These are phyloP conservation scores for Benincasa hispida DNA, from an alignment of 306 rosid species.

Conservation along the genomic window DNA sequence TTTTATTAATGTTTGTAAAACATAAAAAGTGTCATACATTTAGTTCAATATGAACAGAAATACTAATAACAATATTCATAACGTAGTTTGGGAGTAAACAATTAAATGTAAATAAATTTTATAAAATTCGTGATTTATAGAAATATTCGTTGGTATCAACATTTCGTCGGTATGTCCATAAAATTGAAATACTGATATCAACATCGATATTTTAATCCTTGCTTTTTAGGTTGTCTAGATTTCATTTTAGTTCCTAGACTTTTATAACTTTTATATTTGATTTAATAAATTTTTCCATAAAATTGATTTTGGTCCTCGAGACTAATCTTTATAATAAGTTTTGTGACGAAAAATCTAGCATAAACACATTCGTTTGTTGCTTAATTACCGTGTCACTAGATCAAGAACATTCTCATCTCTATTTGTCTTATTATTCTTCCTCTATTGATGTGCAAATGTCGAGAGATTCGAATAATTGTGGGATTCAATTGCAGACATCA, in stretches of 20 bases:
- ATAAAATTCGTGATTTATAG: too few relatives aligned
- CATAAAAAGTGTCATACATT: too few relatives aligned
- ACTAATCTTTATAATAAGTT: not conserved
- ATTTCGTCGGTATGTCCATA: too few relatives aligned
- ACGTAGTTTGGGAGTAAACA: too few relatives aligned
- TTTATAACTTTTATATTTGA: not conserved
- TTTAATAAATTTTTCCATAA: not conserved
- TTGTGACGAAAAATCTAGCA: not conserved
- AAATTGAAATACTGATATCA: too few relatives aligned
- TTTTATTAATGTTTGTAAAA: too few relatives aligned
- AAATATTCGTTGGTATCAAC: too few relatives aligned
- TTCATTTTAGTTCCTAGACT: not conserved
- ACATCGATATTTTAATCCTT: too few relatives aligned
- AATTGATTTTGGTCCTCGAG: not conserved
- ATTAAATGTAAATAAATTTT: too few relatives aligned
- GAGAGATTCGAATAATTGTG: not conserved
- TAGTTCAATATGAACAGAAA: too few relatives aligned
- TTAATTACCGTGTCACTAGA: not conserved
- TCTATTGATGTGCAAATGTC: not conserved
- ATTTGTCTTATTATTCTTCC: not conserved
- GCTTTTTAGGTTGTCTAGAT: not conserved
- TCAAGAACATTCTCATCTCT: not conserved
- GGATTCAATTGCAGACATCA: constrained; percentile 56
- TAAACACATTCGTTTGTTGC: not conserved
- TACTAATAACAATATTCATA: too few relatives aligned